These are phyloP conservation scores for Penicillium bovifimosum DNA, from an alignment of 495 filamentous ascomycete species.

Conservation along the genomic window DNA sequence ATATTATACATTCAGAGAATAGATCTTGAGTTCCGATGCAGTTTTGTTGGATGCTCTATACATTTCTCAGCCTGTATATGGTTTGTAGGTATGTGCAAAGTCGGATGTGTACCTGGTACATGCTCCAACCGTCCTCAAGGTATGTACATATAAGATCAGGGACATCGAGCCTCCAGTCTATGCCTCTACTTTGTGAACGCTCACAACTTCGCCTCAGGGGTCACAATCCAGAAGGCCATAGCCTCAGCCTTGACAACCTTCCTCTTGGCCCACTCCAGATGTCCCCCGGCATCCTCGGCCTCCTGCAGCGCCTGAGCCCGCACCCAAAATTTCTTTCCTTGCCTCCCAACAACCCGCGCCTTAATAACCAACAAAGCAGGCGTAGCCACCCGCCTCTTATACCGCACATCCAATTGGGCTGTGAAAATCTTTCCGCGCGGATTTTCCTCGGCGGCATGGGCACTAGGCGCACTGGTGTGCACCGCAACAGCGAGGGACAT, in stretches of 20 bases:
- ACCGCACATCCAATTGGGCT: slow-evolving; percentile 38
- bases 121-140: no score
- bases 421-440: slow-evolving; percentile 36
- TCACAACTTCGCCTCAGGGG: slow-evolving; percentile 16
- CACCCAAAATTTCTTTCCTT: slow-evolving; percentile 39
- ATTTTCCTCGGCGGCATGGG: slow-evolving; percentile 6
- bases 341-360: slow-evolving; percentile 30
- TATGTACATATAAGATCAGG: not conserved
- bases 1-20: not conserved
- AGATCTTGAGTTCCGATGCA: not conserved
- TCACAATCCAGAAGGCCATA: slow-evolving; percentile 40
- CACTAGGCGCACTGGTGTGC: slow-evolving; percentile 18
- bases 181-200: not conserved
- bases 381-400: slow-evolving; percentile 28
- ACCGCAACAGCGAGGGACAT: slow-evolving; percentile 36
- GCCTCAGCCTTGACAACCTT: slow-evolving; percentile 36
- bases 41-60: not conserved
- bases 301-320: slow-evolving; percentile 37
- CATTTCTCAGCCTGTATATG: not conserved
- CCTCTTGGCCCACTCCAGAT: slow-evolving; percentile 29
- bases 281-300: slow-evolving; percentile 25
- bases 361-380: slow-evolving; percentile 31
- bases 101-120: not conserved
- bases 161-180: not conserved
- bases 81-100: slow-evolving; percentile 9